Conservation (phyloP, 73 alveolate species). For the Urostyla sp. region DNA sequence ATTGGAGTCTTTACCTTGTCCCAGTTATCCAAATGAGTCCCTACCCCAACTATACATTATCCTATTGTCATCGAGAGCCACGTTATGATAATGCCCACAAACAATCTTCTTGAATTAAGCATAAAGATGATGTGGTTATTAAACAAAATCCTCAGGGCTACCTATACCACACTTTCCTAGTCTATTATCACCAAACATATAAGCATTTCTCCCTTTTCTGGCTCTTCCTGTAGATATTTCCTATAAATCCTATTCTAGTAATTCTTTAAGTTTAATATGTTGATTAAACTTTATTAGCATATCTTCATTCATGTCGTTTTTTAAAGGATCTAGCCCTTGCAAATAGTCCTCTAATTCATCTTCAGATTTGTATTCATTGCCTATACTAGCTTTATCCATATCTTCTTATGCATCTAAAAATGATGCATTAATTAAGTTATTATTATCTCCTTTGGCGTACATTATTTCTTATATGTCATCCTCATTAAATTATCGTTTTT, state of each 20-base stretch:
- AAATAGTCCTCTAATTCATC: slow-evolving; percentile 48
- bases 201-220: slow-evolving; percentile 51
- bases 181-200: slow-evolving; percentile 65
- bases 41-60: slow-evolving; percentile 66
- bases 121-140: slow-evolving; percentile 30
- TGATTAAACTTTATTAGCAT: slow-evolving; percentile 29
- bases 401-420: slow-evolving; percentile 34
- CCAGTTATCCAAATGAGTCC: slow-evolving; percentile 61
- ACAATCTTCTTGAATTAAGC: slow-evolving; percentile 30
- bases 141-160: slow-evolving; percentile 42
- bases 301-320: background rate
- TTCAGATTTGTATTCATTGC: slow-evolving; percentile 33
- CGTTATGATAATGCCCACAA: slow-evolving; percentile 77
- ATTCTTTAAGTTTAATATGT: slow-evolving; percentile 13
- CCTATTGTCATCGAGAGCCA: slow-evolving; percentile 66
- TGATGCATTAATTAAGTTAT: too few species aligned
- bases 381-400: too few species aligned
- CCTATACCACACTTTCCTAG: slow-evolving; percentile 71
- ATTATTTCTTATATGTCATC: too few species aligned
- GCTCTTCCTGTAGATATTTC: slow-evolving; percentile 19
- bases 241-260: slow-evolving; percentile 37
- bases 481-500: too few species aligned
- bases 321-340: slow-evolving; percentile 22
- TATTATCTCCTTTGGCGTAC: too few species aligned
- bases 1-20: slow-evolving; percentile 51